Evolutionary conservation across 805 yeast species (phyloP).

Genomic region (Jamesozyma rosinii): DNA sequence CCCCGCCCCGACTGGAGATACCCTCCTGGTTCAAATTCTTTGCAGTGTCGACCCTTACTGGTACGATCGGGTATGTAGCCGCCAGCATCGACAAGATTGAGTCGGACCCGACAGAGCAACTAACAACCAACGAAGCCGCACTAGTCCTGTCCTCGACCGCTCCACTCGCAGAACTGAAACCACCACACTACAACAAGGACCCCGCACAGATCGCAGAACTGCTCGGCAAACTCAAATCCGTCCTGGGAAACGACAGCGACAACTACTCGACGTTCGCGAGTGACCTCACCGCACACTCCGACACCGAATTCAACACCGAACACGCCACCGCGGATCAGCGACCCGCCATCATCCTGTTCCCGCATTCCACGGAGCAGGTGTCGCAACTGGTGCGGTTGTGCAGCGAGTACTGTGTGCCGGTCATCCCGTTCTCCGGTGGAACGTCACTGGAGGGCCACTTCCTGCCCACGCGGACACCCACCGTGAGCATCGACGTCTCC

Average conservation of each 20-base stretch:
- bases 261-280: slow-evolving; percentile 27
- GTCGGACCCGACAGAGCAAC: neutral
- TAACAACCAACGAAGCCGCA: neutral
- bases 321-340: slow-evolving; percentile 50
- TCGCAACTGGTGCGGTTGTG: slow-evolving; percentile 54
- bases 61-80: neutral
- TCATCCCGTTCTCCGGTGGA: slow-evolving; percentile 73
- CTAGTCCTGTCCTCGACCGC: slow-evolving; percentile 11
- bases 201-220: slow-evolving; percentile 34
- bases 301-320: slow-evolving; percentile 53
- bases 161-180: slow-evolving; percentile 12
- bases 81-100: neutral
- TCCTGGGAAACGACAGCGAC: slow-evolving; percentile 33
- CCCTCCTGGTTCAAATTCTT: slow-evolving; percentile 4
- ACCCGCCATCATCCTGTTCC: slow-evolving; percentile 54
- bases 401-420: slow-evolving; percentile 52
- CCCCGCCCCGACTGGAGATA: too few relatives aligned
- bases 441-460: slow-evolving; percentile 79
- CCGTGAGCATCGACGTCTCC: slow-evolving; percentile 51
- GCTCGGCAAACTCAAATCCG: slow-evolving; percentile 32
- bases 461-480: slow-evolving; percentile 60
- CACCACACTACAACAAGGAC: slow-evolving; percentile 31
- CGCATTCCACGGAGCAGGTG: slow-evolving; percentile 57
- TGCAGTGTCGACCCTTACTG: slow-evolving; percentile 1
- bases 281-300: slow-evolving; percentile 47